Conservation (phyloP, 306 rosid genomes). For the Prinsepia uniflora region DNA sequence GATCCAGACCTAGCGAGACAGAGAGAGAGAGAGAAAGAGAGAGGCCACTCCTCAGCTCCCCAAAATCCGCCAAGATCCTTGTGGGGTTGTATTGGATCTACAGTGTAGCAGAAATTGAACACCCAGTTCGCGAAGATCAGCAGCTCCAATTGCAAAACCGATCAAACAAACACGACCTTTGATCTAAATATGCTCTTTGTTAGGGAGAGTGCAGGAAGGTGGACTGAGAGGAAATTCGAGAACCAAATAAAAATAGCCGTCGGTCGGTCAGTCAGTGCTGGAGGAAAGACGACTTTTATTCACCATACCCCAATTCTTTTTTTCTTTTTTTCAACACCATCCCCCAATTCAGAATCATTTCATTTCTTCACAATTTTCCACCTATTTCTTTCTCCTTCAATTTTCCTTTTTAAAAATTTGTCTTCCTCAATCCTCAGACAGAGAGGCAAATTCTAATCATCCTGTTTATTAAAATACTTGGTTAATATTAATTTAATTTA, state of each 20-base stretch:
- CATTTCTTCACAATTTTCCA: slow-evolving; percentile 30
- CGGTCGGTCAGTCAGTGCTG: slow-evolving; percentile 42
- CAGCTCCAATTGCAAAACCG: slow-evolving; percentile 30
- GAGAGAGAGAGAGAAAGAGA: slow-evolving; percentile 15
- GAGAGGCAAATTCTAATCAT: background rate
- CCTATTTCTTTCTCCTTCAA: slow-evolving; percentile 13
- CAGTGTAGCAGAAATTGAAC: background rate
- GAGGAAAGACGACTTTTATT: slow-evolving; percentile 49
- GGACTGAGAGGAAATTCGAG: slow-evolving; percentile 53
- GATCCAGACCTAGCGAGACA: slow-evolving; percentile 44
- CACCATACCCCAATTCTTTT: slow-evolving; percentile 23
- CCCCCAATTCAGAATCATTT: slow-evolving; percentile 20
- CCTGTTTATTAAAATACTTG: background rate
- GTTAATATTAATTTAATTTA: background rate
- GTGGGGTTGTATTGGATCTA: slow-evolving; percentile 46
- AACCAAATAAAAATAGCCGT: slow-evolving; percentile 35
- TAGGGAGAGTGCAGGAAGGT: slow-evolving; percentile 31
- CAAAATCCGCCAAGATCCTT: slow-evolving; percentile 41
- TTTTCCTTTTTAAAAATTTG: too few relatives aligned
- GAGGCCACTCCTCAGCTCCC: slow-evolving; percentile 27
- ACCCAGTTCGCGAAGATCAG: slow-evolving; percentile 22
- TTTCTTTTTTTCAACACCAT: too few relatives aligned
- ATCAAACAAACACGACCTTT: background rate
- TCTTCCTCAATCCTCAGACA: background rate
- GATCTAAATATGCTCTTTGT: background rate